A percentile compares a stretch with the other conserved stretches of the same genome.
Conservation (phyloP, 805 yeast genomes). For the Wickerhamomyces bisporus region DNA sequence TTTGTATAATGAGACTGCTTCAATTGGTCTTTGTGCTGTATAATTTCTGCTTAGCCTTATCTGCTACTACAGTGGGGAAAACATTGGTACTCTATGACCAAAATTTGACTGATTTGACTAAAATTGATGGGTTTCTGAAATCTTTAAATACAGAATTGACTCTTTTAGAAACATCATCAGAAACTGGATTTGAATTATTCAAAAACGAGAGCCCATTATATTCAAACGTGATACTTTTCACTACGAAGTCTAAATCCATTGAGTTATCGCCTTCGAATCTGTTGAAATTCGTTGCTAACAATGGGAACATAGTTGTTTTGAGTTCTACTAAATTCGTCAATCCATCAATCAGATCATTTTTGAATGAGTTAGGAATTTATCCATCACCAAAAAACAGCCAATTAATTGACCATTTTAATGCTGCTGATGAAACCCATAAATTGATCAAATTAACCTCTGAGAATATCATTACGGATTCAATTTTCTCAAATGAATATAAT, state of each 20-base stretch:
- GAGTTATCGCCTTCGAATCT: constrained; percentile 34
- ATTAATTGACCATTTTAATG: constrained; percentile 60
- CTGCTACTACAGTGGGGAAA: constrained; percentile 21
- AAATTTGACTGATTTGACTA: constrained; percentile 9
- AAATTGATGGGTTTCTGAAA: constrained; percentile 7
- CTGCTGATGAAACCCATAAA: constrained; percentile 22
- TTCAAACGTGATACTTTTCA: constrained; percentile 56
- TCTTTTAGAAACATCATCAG: background rate
- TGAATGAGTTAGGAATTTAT: constrained; percentile 76
- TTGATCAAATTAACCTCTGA: constrained; percentile 13
- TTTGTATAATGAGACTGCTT: background rate
- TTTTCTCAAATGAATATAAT: constrained; percentile 18
- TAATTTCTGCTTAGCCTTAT: background rate
- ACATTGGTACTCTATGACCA: constrained; percentile 30
- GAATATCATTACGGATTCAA: constrained; percentile 15
- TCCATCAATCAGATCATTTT: constrained; percentile 59
- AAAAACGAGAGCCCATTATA: constrained; percentile 28
- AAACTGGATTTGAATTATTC: background rate
- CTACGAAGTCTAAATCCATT: constrained; percentile 39
- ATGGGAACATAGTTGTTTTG: constrained; percentile 73
- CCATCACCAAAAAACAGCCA: constrained; percentile 73
- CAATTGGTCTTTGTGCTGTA: background rate
- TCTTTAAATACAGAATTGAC: constrained; percentile 3
- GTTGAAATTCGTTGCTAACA: constrained; percentile 52
- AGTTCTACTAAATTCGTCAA: constrained; percentile 47